A percentile compares a stretch with the other conserved stretches of the same genome.
Conservation (phyloP, 768 basidiomycete species). For the Clavulina sp. region DNA sequence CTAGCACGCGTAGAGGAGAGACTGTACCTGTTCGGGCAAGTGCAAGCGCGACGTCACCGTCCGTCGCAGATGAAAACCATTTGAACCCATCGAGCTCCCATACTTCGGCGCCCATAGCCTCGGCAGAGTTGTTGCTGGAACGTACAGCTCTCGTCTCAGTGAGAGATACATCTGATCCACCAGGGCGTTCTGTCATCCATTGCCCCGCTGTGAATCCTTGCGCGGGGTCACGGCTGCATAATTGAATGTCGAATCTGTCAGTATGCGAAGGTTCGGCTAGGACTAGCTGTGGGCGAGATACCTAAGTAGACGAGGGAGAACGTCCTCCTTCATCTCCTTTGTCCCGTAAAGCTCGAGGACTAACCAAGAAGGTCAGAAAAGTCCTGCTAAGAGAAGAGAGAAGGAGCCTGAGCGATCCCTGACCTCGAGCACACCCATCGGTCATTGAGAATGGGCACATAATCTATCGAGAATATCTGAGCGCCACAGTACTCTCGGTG, state of each 20-base stretch:
- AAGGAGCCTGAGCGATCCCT: slow-evolving; percentile 10
- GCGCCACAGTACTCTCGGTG: not conserved
- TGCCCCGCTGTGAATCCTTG: slow-evolving; percentile 56
- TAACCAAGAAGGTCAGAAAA: slow-evolving; percentile 7
- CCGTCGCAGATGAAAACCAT: slow-evolving; percentile 75
- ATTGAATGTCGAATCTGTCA: not conserved
- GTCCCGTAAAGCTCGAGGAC: slow-evolving; percentile 53
- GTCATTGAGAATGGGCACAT: slow-evolving; percentile 68
- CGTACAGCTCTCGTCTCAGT: slow-evolving; percentile 11
- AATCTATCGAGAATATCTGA: slow-evolving; percentile 23
- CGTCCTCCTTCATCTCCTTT: slow-evolving; percentile 35
- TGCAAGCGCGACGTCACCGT: slow-evolving; percentile 52
- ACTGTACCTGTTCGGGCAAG: slow-evolving; percentile 49
- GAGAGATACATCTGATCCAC: slow-evolving; percentile 14
- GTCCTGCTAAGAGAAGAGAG: not conserved
- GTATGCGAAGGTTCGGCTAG: not conserved
- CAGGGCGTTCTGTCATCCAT: slow-evolving; percentile 55
- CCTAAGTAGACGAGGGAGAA: slow-evolving; percentile 47
- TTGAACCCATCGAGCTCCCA: slow-evolving; percentile 46
- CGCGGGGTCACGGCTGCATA: slow-evolving; percentile 38
- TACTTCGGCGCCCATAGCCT: not conserved
- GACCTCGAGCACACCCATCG: slow-evolving; percentile 52
- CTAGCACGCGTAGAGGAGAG: not conserved
- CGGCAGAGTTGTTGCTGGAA: not conserved
- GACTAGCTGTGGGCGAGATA: slow-evolving; percentile 13